phyloP scores from a whole-genome alignment of 305 asterid species.

The Solanum hybrid region DNA sequence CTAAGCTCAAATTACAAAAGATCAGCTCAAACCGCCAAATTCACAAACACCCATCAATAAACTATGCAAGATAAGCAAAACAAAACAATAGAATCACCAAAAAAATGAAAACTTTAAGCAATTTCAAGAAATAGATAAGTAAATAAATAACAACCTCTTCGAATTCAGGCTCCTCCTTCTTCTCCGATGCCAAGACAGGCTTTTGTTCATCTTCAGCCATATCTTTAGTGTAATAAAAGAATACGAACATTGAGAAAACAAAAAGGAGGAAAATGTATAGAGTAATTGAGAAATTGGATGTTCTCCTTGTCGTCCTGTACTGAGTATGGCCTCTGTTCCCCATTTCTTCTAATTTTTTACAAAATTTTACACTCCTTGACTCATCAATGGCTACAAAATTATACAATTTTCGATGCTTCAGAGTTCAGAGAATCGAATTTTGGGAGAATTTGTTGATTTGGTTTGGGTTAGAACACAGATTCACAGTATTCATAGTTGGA shows the following conservation, averaged over 20 bases:
- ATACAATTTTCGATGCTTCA: neutral
- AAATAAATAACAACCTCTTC: constrained; percentile 17
- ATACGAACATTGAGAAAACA: constrained; percentile 52
- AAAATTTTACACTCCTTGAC: neutral
- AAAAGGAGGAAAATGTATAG: constrained; percentile 47
- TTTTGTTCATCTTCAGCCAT: constrained; percentile 37
- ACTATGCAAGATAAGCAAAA: neutral
- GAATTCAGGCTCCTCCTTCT: constrained; percentile 16
- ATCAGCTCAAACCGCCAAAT: neutral
- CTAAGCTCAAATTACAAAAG: neutral
- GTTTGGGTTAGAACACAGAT: neutral
- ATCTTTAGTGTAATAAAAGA: constrained; percentile 54
- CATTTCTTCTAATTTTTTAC: constrained; percentile 15
- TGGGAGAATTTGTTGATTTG: neutral
- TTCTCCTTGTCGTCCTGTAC: constrained; percentile 33
- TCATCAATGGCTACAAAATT: neutral
- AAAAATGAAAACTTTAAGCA: neutral
- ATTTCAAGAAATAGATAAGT: neutral
- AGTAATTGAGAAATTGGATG: constrained; percentile 37
- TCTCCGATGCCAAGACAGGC: constrained; percentile 26
- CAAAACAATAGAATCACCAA: neutral
- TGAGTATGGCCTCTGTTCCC: constrained; percentile 31
- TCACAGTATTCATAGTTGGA: neutral
- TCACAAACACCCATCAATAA: neutral
- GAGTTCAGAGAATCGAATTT: neutral